phyloP scores from a whole-genome alignment of 2,329 filamentous ascomycete genomes.

The Ophiocordyceps polyrhachis-furcata region DNA sequence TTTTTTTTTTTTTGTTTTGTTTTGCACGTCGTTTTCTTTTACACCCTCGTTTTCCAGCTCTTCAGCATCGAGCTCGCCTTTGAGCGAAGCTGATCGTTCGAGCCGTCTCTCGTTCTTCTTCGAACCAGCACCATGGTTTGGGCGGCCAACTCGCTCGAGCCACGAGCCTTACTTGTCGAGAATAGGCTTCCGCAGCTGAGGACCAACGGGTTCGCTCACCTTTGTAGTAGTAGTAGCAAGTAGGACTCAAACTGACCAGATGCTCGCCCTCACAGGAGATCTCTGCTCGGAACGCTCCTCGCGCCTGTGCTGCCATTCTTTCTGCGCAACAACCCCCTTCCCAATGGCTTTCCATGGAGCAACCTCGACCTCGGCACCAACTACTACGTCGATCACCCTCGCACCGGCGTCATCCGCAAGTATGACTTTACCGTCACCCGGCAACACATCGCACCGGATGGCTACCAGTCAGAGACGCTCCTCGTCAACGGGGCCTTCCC shows the following conservation, averaged over 20 bases:
- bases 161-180: constrained; percentile 1
- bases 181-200: constrained; percentile 12
- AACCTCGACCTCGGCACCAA: constrained; percentile 23
- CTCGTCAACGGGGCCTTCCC: constrained; percentile 48
- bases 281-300: constrained; percentile 19
- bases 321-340: constrained; percentile 28
- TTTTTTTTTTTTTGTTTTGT: not conserved
- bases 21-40: not conserved
- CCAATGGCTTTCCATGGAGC: constrained; percentile 34
- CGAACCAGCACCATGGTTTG: constrained; percentile 2
- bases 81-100: not conserved
- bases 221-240: too few species aligned
- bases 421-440: constrained; percentile 36
- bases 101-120: not conserved
- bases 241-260: not conserved
- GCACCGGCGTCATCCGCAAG: constrained; percentile 33
- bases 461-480: constrained; percentile 32
- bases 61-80: not conserved
- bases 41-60: not conserved
- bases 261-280: constrained; percentile 11
- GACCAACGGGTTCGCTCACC: constrained; percentile 19
- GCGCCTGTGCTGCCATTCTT: constrained; percentile 22
- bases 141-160: not conserved
- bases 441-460: constrained; percentile 33
- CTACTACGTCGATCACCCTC: constrained; percentile 28